These are phyloP conservation scores for Candida albicans DNA, from an alignment of 1,139 yeast species.

Conservation along the genomic window DNA sequence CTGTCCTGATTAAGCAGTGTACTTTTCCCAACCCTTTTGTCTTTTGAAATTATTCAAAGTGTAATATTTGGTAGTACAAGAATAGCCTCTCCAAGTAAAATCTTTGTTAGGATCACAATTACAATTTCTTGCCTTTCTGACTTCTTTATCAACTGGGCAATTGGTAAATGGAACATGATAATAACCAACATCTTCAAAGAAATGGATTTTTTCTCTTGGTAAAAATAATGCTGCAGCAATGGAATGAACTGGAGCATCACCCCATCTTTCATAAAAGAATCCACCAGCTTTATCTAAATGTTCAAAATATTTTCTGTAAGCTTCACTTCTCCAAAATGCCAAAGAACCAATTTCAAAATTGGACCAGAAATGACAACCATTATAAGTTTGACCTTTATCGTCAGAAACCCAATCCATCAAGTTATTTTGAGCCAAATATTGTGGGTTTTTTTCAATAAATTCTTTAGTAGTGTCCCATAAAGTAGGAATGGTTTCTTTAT, in stretches of 20 bases:
- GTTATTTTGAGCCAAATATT: constrained; percentile 64
- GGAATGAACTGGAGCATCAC: constrained; percentile 90
- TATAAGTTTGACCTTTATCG: constrained; percentile 67
- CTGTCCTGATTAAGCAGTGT: constrained; percentile 30
- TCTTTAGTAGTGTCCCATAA: constrained; percentile 76
- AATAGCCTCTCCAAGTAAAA: constrained; percentile 84
- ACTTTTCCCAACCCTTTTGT: constrained; percentile 78
- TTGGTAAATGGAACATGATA: constrained; percentile 75
- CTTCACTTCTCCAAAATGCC: constrained; percentile 71
- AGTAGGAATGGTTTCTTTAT: constrained; percentile 74
- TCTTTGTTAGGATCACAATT: constrained; percentile 71
- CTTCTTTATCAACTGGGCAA: constrained; percentile 67
- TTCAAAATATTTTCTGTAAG: constrained; percentile 68
- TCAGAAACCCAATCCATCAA: constrained; percentile 71
- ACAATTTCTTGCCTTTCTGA: constrained; percentile 59
- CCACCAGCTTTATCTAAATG: constrained; percentile 79
- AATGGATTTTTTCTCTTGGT: constrained; percentile 65
- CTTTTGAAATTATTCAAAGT: constrained; percentile 59
- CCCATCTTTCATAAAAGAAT: constrained; percentile 90
- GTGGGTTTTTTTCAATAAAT: constrained; percentile 64
- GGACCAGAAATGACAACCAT: constrained; percentile 87
- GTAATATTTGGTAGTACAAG: constrained; percentile 78
- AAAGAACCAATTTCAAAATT: constrained; percentile 80
- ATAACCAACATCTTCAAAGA: constrained; percentile 82
- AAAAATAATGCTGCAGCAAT: constrained; percentile 80